Evolutionary conservation across 768 basidiomycete genomes (phyloP), one percentile per base, ranked within the genome.

Genomic region (Infundibulicybe gibba): DNA sequence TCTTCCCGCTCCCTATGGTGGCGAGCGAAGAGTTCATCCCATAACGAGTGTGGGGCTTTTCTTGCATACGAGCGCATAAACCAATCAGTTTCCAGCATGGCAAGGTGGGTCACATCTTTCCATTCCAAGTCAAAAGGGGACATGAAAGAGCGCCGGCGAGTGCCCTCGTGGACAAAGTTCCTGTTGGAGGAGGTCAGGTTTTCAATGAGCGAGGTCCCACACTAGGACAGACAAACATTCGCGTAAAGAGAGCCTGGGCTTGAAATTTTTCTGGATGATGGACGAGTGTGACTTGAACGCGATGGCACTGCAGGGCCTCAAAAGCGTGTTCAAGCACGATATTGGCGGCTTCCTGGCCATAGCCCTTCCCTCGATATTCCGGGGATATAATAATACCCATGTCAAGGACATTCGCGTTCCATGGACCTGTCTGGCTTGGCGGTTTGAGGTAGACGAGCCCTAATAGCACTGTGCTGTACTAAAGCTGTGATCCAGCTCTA

Each of bases 141-240:
- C 55, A 61, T 76, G 45, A 80, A 76, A 0, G 77, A 71, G 38
- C 77, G 71, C 30, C 84, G 76, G 37, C 76, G 74, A 8, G 71
- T 77, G 40, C 86, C 86, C 62, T 89, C 86, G 49, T 81, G 76
- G 6, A 61, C 60, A 56, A 89, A 86, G 8, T 79, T 78, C 45
- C 78, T 80, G 49, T 45, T 33, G 32, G 15, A 21, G 39, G 16
- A 53, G 19, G 40, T 25, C 25, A 34, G 20, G n/a, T 11, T 39
- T 32, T 32, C n/a, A n/a, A n/a, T n/a, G 9, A 39, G 2, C 4
- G 16, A 32, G 17, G 14, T 5, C 25, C 9, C 3, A 15, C 33
- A 40, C 25, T 44, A 13, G 30, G 32, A 3, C 14, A 25, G 12
- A 61, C 63, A 39, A 44, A 66, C 69, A 71, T 55, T 39, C 68